Base-by-base conservation (phyloP, 768 basidiomycete species). In the Boletus subcaerulescens region DNA sequence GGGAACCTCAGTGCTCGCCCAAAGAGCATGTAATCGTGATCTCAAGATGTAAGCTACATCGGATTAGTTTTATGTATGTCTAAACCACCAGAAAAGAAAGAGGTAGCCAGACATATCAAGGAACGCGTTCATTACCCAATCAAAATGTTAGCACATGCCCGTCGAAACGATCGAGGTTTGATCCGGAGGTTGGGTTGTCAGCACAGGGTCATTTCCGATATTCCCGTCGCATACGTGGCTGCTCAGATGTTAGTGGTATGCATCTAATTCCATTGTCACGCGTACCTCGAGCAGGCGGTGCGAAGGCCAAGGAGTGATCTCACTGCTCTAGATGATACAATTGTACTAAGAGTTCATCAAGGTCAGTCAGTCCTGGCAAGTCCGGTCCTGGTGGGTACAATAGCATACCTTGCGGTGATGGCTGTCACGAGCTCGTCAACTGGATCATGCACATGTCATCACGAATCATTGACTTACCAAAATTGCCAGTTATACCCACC, bases 401-500 rank as follows among this genome's bases (percentile, higher is more conserved):
- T 14, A 14, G 38, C 2, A 39, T 39, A 39, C 38, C 38, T 39
- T n/a, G 49, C 35, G 17, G 52, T 57, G 18, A 48, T 15, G 31
- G 54, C 61, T 63, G 18, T 5, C 6, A 11, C 15, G 14, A 32
- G n/a, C 38, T 24, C 15, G 49, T 64, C 29, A 62, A 29, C 26
- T 18, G 36, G 8, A 11, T 32, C 26, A 13, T 24, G 1, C 15
- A 43, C 15, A n/a, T 0, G 9, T 4, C n/a, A 5, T 15, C 5
- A 24, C 2, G 4, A 22, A 22, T 14, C 13, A 17, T 9, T 3
- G 15, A 44, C 61, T 42, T 33, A 63, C 61, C 52, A 41, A 39
- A 4, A 20, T 11, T 38, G 2, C 43, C 33, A 26, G 52, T 29
- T 0, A 60, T 51, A 6, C n/a, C 32, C 15, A 29, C 15, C 52